These are phyloP conservation scores for Nakazawaea sp. DNA, from an alignment of 805 yeast genomes.

Conservation along the genomic window DNA sequence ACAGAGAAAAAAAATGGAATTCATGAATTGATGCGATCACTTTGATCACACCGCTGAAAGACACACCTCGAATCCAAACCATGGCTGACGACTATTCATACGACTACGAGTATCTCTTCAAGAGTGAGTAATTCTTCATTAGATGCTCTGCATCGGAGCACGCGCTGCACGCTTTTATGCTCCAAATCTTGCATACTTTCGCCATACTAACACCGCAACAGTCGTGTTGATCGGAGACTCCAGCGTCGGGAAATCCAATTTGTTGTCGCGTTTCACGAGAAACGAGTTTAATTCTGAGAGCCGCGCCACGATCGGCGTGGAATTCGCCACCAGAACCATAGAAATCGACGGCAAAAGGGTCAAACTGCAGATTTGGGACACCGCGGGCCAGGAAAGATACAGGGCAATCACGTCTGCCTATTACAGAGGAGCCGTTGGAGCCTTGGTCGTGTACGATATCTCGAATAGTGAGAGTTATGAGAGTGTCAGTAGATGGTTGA, in stretches of 20 bases:
- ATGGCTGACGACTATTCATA: constrained; percentile 64
- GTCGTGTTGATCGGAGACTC: constrained; percentile 96
- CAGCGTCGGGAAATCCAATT: constrained; percentile 94
- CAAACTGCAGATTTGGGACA: constrained; percentile 95
- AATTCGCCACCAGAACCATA: constrained; percentile 93
- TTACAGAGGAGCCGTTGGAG: constrained; percentile 98
- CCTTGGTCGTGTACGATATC: constrained; percentile 90
- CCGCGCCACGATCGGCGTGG: constrained; percentile 95
- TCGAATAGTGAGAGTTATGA: constrained; percentile 85
- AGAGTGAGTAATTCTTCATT: constrained; percentile 42
- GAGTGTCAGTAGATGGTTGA: constrained; percentile 80
- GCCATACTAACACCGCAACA: constrained; percentile 17
- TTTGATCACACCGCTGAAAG: too few relatives aligned
- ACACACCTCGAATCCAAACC: background rate
- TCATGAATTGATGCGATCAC: too few relatives aligned
- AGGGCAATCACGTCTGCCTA: constrained; percentile 97
- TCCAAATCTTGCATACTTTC: background rate
- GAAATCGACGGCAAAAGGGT: constrained; percentile 79
- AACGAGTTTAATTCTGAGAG: constrained; percentile 94
- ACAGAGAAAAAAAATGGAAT: too few relatives aligned
- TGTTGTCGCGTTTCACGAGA: constrained; percentile 87
- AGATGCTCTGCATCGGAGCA: too few relatives aligned
- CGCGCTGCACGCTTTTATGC: too few relatives aligned
- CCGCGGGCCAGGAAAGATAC: constrained; percentile 98
- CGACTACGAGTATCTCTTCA: constrained; percentile 90